phyloP scores from a whole-genome alignment of 306 rosid genomes.

The Citrullus amarus region DNA sequence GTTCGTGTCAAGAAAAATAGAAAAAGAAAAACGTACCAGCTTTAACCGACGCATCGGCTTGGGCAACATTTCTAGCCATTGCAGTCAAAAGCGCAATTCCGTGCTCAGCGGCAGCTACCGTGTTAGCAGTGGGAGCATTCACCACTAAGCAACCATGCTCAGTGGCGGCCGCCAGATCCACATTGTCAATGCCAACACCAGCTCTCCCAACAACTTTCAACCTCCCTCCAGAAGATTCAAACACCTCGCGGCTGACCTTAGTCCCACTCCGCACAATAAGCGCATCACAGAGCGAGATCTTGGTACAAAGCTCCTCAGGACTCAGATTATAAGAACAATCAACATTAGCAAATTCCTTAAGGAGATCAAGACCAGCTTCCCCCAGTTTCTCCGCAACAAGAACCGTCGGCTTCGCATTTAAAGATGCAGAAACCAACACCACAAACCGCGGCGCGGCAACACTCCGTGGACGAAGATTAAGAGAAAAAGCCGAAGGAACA shows the following conservation, averaged over 20 bases:
- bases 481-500: slow-evolving; percentile 41
- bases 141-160: slow-evolving; percentile 93
- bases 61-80: slow-evolving; percentile 97
- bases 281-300: slow-evolving; percentile 98
- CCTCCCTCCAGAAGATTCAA: slow-evolving; percentile 82
- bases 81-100: slow-evolving; percentile 87
- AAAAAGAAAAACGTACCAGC: slow-evolving; percentile 41
- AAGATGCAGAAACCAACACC: slow-evolving; percentile 37
- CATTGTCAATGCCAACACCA: slow-evolving; percentile 95
- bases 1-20: not conserved
- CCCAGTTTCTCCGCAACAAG: slow-evolving; percentile 96
- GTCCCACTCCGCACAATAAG: slow-evolving; percentile 91
- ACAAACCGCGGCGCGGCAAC: slow-evolving; percentile 13
- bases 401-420: slow-evolving; percentile 81
- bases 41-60: slow-evolving; percentile 86
- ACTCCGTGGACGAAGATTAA: slow-evolving; percentile 16
- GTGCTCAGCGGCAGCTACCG: slow-evolving; percentile 94
- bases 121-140: slow-evolving; percentile 94
- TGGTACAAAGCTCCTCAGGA: slow-evolving; percentile 85
- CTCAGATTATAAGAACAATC: slow-evolving; percentile 77
- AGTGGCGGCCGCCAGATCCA: slow-evolving; percentile 99
- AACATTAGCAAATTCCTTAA: slow-evolving; percentile 76
- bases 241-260: slow-evolving; percentile 82
- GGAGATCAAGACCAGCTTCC: slow-evolving; percentile 52
- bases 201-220: slow-evolving; percentile 95